Evolutionary conservation across 208 protist species (phyloP), one percentile per base, ranked within the genome.

Genomic region (Vickermania ingenoplastis): DNA sequence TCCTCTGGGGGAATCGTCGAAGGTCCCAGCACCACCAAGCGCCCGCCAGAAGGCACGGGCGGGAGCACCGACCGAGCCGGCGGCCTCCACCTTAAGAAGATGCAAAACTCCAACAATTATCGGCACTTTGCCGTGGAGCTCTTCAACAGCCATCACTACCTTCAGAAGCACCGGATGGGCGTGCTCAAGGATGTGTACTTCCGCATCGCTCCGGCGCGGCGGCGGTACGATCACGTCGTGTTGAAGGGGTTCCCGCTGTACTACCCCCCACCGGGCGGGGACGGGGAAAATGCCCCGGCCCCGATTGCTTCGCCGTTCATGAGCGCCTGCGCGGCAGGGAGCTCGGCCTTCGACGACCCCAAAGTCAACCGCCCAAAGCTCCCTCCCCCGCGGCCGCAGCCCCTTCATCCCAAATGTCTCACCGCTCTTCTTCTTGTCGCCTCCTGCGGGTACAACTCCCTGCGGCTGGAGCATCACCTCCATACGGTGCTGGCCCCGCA

Each of bases 141-240:
- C 3, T 68, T 81, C 71, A 77, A 61, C 55, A 31, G 51, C 22
- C 78, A 84, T 49, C 70, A 61, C 2, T 84, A 81, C 57, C 68
- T 84, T 22, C 64, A 61, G 28, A 59, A 45, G 22, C 27, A 79
- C 59, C 73, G 72, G 7, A 63, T 84, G 17, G 71, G 73, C 26
- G 78, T 84, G 24, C 63, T 70, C 28, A 41, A 58, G 31, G 75
- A 71, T 24, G 78, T 84, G 2, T 53, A 75, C 61, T 84, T 84
- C 53, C 58, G 71, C 54, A 67, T 59, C 22, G 78, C 78, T 24
- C 78, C 78, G 5, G 66, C 73, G 2, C 69, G 62, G 30, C 78
- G 78, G 25, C 71, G 71, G 11, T 84, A 84, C 53, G 59, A 78
- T 48, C 67, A 63, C 62, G 65, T 81, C 31, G 57, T 58, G 41